These are phyloP conservation scores for Aspergillus biplanus DNA, from an alignment of 495 filamentous ascomycete genomes.

Conservation along the genomic window DNA sequence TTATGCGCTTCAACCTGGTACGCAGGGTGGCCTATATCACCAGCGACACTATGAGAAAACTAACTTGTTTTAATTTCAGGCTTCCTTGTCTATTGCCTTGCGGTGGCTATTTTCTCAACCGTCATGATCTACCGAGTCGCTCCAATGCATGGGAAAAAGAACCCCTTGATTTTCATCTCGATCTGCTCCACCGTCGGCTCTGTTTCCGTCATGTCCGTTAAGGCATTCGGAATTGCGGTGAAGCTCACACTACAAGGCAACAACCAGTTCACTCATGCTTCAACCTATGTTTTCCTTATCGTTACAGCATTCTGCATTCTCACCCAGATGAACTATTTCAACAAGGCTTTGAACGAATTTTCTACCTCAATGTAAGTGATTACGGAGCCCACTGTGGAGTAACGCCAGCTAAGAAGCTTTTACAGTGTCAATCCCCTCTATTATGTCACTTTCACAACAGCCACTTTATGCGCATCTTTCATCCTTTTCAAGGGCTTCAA, in stretches of 20 bases:
- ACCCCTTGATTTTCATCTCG: conserved; percentile 92
- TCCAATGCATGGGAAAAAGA: conserved; percentile 86
- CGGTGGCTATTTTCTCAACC: conserved; percentile 77
- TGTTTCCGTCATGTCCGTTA: conserved; percentile 97
- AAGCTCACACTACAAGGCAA: conserved; percentile 89
- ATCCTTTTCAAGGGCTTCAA: conserved; percentile 98
- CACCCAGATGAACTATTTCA: conserved; percentile 99
- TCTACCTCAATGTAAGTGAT: conserved; percentile 86
- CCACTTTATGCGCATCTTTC: conserved; percentile 91
- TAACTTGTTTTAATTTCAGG: conserved; percentile 50
- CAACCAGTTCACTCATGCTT: conserved; percentile 92
- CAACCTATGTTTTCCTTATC: conserved; percentile 96
- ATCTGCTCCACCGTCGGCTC: conserved; percentile 97
- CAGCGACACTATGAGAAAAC: background rate
- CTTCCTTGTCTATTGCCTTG: conserved; percentile 80
- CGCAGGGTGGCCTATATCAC: conserved; percentile 21
- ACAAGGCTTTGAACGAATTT: conserved; percentile 97
- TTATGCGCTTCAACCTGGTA: conserved; percentile 89
- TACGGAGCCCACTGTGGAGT: background rate
- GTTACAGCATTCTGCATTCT: conserved; percentile 90
- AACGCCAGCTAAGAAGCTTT: conserved; percentile 32
- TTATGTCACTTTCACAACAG: conserved; percentile 99
- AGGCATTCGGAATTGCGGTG: conserved; percentile 94
- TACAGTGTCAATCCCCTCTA: conserved; percentile 94
- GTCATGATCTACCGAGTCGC: conserved; percentile 97